These are phyloP conservation scores for Gregarina niphandrodes DNA, from an alignment of 169 alveolate genomes.

Conservation along the genomic window DNA sequence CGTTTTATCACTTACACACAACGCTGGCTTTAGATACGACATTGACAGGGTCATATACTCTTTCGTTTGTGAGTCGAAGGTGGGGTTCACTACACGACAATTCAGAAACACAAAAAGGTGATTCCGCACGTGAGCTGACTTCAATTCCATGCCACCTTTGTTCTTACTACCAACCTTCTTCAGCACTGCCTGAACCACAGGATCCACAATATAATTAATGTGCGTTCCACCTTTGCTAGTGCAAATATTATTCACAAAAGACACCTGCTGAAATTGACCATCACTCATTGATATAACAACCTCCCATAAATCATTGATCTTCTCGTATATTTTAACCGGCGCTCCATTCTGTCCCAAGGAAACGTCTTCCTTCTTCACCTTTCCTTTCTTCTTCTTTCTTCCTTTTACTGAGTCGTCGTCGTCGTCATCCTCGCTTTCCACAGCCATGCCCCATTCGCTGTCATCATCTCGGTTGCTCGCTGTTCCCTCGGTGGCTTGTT, in stretches of 20 bases:
- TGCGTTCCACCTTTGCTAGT: slow-evolving; percentile 98
- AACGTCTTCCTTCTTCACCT: too few species aligned
- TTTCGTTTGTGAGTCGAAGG: slow-evolving; percentile 95
- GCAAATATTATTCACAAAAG: slow-evolving; percentile 89
- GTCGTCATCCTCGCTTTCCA: too few species aligned
- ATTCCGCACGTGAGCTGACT: slow-evolving; percentile 12
- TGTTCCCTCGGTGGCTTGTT: too few species aligned
- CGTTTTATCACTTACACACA: slow-evolving; percentile 57
- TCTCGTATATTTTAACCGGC: slow-evolving; percentile 25
- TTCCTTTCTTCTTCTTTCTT: too few species aligned
- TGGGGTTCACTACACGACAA: slow-evolving; percentile 86
- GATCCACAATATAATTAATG: slow-evolving; percentile 80
- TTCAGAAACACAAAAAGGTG: slow-evolving; percentile 87
- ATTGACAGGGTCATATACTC: slow-evolving; percentile 79
- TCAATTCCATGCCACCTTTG: slow-evolving; percentile 7
- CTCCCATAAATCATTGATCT: slow-evolving; percentile 48
- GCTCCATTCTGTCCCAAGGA: neutral
- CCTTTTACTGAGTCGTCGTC: too few species aligned
- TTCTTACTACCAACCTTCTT: slow-evolving; percentile 70
- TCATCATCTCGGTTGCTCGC: too few species aligned
- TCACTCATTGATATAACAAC: slow-evolving; percentile 9
- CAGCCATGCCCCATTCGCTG: too few species aligned
- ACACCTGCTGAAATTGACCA: slow-evolving; percentile 69
- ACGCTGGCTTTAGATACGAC: slow-evolving; percentile 60
- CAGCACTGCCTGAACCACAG: slow-evolving; percentile 61